A percentile compares a stretch with the other conserved stretches of the same genome.
These are phyloP conservation scores for Adansonia rubrostipa DNA, from an alignment of 441 rosid genomes.

Conservation along the genomic window DNA sequence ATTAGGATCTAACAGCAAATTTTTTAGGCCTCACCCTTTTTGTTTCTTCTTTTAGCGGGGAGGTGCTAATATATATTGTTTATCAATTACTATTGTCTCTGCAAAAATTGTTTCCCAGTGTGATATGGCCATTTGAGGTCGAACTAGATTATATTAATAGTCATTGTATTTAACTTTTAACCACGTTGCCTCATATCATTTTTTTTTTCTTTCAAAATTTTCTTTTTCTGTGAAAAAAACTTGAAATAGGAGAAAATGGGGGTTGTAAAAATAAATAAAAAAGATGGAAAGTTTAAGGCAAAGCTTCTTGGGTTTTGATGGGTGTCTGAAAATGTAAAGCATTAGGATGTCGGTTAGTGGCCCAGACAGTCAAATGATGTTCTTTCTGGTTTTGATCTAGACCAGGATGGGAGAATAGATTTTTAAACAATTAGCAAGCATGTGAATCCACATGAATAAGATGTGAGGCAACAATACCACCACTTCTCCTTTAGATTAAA, in stretches of 20 bases:
- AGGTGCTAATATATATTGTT: conserved; percentile 6
- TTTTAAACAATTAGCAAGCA: conserved; percentile 10
- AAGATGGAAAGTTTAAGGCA: conserved; percentile 22
- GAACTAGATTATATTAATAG: background rate
- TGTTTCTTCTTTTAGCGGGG: conserved; percentile 5
- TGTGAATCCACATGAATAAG: conserved; percentile 2
- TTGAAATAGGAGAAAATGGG: background rate
- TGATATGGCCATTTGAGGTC: background rate
- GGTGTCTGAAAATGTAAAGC: background rate
- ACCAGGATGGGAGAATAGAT: background rate
- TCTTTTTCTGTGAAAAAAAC: background rate
- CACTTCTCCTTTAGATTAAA: background rate
- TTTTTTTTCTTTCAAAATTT: background rate
- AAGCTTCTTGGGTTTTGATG: conserved; percentile 19
- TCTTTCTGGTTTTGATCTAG: background rate
- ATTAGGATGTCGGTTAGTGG: conserved; percentile 27
- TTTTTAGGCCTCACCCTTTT: conserved; percentile 8
- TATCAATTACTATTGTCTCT: background rate
- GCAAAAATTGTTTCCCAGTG: conserved; percentile 18
- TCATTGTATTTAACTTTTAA: background rate
- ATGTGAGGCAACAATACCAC: background rate
- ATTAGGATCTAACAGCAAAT: conserved; percentile 6
- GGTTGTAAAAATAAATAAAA: background rate
- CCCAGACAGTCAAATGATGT: conserved; percentile 24
- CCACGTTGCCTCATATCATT: background rate